Conservation (phyloP, 495 filamentous ascomycete genomes). For the Annulohypoxylon maeteangense region DNA sequence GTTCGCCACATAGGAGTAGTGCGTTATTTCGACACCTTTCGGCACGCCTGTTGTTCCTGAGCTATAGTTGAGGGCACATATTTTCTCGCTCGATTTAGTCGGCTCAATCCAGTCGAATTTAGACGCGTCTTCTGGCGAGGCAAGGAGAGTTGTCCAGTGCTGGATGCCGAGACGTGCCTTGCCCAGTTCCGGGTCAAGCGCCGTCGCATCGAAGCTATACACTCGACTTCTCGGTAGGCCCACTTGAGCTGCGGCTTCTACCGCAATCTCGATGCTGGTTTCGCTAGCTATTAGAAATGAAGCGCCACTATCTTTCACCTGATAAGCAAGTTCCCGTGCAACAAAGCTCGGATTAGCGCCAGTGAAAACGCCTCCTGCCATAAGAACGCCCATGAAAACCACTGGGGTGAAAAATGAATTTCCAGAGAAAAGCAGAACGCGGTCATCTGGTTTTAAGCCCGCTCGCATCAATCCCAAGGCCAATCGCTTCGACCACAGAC, state of each 20-base stretch:
- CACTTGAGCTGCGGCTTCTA: constrained; percentile 72
- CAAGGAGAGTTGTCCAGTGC: constrained; percentile 57
- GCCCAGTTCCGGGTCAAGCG: constrained; percentile 51
- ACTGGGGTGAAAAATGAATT: constrained; percentile 80
- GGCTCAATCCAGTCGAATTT: constrained; percentile 58
- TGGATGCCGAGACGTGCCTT: constrained; percentile 51
- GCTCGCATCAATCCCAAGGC: constrained; percentile 73
- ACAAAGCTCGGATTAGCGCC: constrained; percentile 84
- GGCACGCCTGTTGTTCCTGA: constrained; percentile 84
- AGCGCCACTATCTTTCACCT: constrained; percentile 76
- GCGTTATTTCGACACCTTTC: constrained; percentile 84
- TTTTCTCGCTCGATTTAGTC: constrained; percentile 45
- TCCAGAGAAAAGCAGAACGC: constrained; percentile 76
- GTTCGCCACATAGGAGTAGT: constrained; percentile 78
- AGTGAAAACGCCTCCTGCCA: constrained; percentile 82
- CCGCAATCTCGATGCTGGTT: constrained; percentile 66
- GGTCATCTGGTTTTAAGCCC: constrained; percentile 74
- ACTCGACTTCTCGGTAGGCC: constrained; percentile 67
- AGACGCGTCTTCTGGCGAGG: constrained; percentile 53
- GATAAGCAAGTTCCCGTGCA: constrained; percentile 72
- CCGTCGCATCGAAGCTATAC: constrained; percentile 60
- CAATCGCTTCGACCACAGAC: constrained; percentile 75
- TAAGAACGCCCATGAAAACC: constrained; percentile 75
- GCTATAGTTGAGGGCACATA: constrained; percentile 73
- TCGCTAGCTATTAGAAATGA: constrained; percentile 70